phyloP scores from a whole-genome alignment of 106 monocot species.

The Cymbidium sinense region DNA sequence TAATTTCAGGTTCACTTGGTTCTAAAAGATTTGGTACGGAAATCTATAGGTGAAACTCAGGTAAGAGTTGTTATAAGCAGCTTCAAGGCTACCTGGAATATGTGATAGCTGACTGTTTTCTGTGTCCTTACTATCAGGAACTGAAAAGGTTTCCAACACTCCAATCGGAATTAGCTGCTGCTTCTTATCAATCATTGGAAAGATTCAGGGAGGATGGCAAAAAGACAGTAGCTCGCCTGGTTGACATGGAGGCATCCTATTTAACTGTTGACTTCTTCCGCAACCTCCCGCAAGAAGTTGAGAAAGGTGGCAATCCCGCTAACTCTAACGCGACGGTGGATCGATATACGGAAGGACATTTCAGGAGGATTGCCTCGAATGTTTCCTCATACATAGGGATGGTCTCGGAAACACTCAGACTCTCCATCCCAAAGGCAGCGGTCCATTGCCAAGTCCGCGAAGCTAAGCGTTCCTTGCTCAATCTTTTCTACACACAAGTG shows the following conservation, averaged over 20 bases:
- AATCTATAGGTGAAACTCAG: slow-evolving; percentile 60
- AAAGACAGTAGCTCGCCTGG: slow-evolving; percentile 53
- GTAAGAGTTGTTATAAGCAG: slow-evolving; percentile 8
- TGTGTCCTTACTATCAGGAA: slow-evolving; percentile 22
- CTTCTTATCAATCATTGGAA: slow-evolving; percentile 43
- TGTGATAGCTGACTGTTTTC: too few species aligned
- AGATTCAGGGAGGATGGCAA: slow-evolving; percentile 51
- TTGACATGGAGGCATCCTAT: slow-evolving; percentile 73
- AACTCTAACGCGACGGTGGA: neutral
- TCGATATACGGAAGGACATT: slow-evolving; percentile 40
- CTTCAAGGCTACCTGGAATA: neutral
- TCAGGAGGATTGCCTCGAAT: slow-evolving; percentile 55
- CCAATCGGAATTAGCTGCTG: slow-evolving; percentile 54
- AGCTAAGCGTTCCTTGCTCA: slow-evolving; percentile 47
- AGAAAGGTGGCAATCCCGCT: slow-evolving; percentile 31
- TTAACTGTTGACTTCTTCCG: slow-evolving; percentile 69
- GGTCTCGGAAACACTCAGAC: slow-evolving; percentile 30
- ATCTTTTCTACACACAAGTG: slow-evolving; percentile 39
- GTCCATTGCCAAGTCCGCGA: slow-evolving; percentile 67
- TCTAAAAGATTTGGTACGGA: slow-evolving; percentile 58
- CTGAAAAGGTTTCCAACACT: slow-evolving; percentile 56
- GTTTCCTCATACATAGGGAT: slow-evolving; percentile 47
- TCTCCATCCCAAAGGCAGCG: slow-evolving; percentile 43
- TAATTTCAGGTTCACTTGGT: slow-evolving; percentile 50
- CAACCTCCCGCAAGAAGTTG: slow-evolving; percentile 58